Evolutionary conservation across 2,329 filamentous ascomycete species (phyloP), one percentile per base, ranked within the genome.

Genomic region (Leptoxyphium fumago): DNA sequence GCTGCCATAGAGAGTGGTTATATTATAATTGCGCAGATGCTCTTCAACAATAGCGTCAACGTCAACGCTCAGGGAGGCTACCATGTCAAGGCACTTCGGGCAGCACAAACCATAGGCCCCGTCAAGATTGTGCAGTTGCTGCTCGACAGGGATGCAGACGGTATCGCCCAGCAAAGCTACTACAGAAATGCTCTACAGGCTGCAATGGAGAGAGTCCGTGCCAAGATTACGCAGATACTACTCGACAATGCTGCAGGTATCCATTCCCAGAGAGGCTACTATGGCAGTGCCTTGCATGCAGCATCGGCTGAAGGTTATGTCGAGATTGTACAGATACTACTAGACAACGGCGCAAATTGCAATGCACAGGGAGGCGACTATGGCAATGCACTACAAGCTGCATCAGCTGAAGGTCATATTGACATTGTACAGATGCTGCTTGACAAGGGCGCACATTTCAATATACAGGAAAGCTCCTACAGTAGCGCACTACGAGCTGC

Each of bases 401-500:
- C 52, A 32, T 45, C 50, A 15, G 30, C 10, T 8, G 42, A 34
- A 29, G 48, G 46, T 13, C 45, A 50, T 26, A 17, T 38, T 14
- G 34, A 47, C 2, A 44, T 43, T 5, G 51, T 48, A 10, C 21
- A 29, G 18, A 14, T 44, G 10, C 46, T 53, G 14, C 14, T 51
- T 6, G 32, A 36, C 32, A 41, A 48, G 10, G 55, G 53, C 14
- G 55, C 52, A n/a, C 45, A 53, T 34, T 43, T 53, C 28, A 46
- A 53, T 39, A 39, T 21, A 21, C 45, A 36, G 14, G 53, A 48
- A 7, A 45, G 47, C 5, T 48, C 46, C 38, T 50, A 54, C 39
- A 53, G 56, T 9, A 56, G 45, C 14, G 53, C 60, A 2, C 50
- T 64, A 8, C 52, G 54, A 17, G 50, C 50, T 15, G 60, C 61